Evolutionary conservation across 257 asterid genomes (phyloP).

Genomic region (Coffea canephora): DNA sequence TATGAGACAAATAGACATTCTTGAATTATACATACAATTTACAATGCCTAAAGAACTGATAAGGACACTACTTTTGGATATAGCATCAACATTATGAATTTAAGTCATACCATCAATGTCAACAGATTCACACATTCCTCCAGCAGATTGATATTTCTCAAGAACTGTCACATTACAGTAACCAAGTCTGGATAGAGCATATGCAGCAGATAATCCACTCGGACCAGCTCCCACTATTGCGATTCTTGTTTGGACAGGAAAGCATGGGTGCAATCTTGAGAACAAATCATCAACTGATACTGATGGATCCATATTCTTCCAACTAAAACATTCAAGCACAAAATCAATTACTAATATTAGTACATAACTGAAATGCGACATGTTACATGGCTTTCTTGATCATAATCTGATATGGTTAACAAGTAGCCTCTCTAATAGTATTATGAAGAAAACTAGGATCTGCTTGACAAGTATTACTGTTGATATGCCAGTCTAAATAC

Average conservation of each 20-base stretch:
- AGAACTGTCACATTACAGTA: conserved; percentile 47
- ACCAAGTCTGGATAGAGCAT: conserved; percentile 60
- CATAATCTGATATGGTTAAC: too few species aligned
- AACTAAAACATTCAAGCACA: not conserved
- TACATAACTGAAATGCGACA: not conserved
- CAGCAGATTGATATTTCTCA: conserved; percentile 50
- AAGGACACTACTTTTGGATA: not conserved
- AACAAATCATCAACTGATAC: conserved; percentile 36
- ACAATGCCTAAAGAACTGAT: not conserved
- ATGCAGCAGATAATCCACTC: conserved; percentile 71
- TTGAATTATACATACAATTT: not conserved
- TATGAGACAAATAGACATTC: not conserved
- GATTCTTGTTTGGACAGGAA: conserved; percentile 45
- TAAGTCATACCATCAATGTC: conserved; percentile 45
- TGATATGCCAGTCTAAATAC: too few species aligned
- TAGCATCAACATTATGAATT: not conserved
- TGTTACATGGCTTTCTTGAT: too few species aligned
- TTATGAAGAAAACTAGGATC: too few species aligned
- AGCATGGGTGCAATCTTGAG: conserved; percentile 54
- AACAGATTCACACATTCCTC: conserved; percentile 74
- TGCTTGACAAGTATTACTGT: too few species aligned
- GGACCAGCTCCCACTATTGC: conserved; percentile 73
- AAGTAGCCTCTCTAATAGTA: too few species aligned
- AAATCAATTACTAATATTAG: not conserved
- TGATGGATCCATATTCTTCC: conserved; percentile 27